A percentile compares a stretch with the other conserved stretches of the same genome.
Evolutionary conservation across 23 red algal species (phyloP).

Genomic region (Gracilaria gracilis): DNA sequence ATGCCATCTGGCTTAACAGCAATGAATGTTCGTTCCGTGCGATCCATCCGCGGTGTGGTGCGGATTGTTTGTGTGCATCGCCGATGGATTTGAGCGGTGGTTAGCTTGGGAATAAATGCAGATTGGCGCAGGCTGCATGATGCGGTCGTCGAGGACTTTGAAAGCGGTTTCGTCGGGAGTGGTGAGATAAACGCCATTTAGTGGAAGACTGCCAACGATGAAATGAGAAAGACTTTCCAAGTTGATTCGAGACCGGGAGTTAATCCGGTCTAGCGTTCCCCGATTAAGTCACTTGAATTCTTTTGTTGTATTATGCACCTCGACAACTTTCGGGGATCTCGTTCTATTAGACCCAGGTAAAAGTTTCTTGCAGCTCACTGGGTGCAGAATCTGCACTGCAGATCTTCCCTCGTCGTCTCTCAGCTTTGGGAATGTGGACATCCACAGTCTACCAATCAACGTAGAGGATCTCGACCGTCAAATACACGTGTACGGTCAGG

Average conservation of each 20-base stretch:
- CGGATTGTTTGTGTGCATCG: not conserved
- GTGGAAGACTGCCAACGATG: not conserved
- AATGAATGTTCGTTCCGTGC: slow-evolving; percentile 57
- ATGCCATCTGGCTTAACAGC: slow-evolving; percentile 96
- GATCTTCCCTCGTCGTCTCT: too few species aligned
- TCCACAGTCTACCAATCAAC: too few species aligned
- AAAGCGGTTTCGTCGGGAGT: not conserved
- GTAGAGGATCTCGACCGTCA: too few species aligned
- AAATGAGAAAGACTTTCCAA: not conserved
- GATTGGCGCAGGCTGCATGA: not conserved
- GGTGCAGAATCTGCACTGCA: too few species aligned
- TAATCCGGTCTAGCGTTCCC: not conserved
- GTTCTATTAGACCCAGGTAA: too few species aligned
- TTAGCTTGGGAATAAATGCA: not conserved
- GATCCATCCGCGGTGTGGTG: slow-evolving; percentile 7
- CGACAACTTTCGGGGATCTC: too few species aligned
- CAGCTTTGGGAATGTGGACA: too few species aligned
- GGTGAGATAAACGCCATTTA: slow-evolving; percentile 8
- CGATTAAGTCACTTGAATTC: too few species aligned
- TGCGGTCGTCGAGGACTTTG: not conserved
- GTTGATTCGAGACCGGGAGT: not conserved
- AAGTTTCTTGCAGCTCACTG: too few species aligned
- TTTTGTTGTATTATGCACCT: too few species aligned
- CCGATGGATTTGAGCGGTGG: not conserved
- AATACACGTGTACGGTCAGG: too few species aligned